Evolutionary conservation across 1,139 yeast genomes (phyloP).

Genomic region (Debaryomyces robertsiae): DNA sequence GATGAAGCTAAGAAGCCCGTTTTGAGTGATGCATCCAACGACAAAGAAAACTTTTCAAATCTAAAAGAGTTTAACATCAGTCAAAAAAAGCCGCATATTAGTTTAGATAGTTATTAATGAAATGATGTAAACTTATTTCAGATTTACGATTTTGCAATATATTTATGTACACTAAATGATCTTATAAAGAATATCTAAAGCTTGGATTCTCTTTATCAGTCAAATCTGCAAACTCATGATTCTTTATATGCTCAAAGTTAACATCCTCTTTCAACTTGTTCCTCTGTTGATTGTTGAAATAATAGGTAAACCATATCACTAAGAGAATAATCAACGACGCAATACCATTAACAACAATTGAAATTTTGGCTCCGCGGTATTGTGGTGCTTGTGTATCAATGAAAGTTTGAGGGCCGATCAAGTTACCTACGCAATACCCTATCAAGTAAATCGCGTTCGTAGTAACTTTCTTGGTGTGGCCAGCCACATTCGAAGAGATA

Average conservation of each 20-base stretch:
- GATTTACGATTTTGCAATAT: neutral
- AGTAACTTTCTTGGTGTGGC: conserved; percentile 67
- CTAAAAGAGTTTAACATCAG: conserved; percentile 27
- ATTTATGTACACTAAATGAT: neutral
- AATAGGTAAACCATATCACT: conserved; percentile 8
- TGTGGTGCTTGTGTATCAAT: conserved; percentile 53
- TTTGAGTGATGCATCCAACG: conserved; percentile 12
- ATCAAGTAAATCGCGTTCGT: conserved; percentile 61
- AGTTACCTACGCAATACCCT: conserved; percentile 68
- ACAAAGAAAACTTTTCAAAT: conserved; percentile 21
- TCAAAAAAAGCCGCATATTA: conserved; percentile 20
- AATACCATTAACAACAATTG: conserved; percentile 36
- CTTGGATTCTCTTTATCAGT: conserved; percentile 23
- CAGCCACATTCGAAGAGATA: conserved; percentile 64
- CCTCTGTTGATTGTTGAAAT: conserved; percentile 9
- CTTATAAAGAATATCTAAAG: conserved; percentile 15
- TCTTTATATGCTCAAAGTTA: conserved; percentile 12
- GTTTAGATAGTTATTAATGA: conserved; percentile 7
- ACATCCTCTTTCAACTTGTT: conserved; percentile 13
- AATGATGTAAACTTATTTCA: neutral
- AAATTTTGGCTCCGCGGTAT: conserved; percentile 48
- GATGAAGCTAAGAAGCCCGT: conserved; percentile 3
- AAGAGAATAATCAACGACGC: conserved; percentile 10
- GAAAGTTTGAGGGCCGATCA: conserved; percentile 74
- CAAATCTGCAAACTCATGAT: conserved; percentile 21